Conservation (phyloP, 2,329 filamentous ascomycete genomes). For the Paraphoma sp. region DNA sequence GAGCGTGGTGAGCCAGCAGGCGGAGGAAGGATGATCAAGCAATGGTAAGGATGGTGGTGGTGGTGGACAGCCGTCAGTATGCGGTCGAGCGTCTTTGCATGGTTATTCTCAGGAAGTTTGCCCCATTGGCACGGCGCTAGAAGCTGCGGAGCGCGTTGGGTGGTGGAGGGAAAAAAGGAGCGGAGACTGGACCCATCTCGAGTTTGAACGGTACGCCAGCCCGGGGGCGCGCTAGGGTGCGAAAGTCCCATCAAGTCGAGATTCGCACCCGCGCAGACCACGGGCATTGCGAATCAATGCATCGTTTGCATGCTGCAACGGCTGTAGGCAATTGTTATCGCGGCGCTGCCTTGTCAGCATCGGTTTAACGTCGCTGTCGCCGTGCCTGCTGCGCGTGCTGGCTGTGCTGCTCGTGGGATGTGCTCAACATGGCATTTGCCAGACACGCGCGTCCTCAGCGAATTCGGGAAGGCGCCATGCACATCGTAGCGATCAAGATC, state of each 20-base stretch:
- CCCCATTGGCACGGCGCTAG: conserved; percentile 3
- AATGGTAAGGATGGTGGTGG: background rate
- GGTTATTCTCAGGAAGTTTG: background rate
- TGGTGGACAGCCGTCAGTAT: background rate
- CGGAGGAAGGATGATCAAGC: conserved; percentile 1
- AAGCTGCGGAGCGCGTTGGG: conserved; percentile 2
- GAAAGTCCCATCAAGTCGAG: background rate
- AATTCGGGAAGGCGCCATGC: conserved; percentile 8
- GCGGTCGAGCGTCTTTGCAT: background rate
- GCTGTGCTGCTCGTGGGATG: conserved; percentile 2
- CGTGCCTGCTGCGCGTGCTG: conserved; percentile 1
- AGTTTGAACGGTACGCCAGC: conserved; percentile 3
- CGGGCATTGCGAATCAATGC: background rate
- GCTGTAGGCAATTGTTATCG: no score
- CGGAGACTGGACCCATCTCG: conserved; percentile 6
- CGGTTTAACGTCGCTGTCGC: background rate
- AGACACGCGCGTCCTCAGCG: conserved; percentile 10
- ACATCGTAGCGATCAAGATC: conserved; percentile 2
- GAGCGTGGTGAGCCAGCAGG: background rate
- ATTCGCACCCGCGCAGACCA: background rate
- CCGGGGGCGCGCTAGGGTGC: background rate
- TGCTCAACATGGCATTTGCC: conserved; percentile 4
- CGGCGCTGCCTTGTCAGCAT: no score
- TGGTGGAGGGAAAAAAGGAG: conserved; percentile 8
- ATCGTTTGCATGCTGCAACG: background rate